phyloP scores from a whole-genome alignment of 805 yeast species.

The Metahyphopichia silvanorum region DNA sequence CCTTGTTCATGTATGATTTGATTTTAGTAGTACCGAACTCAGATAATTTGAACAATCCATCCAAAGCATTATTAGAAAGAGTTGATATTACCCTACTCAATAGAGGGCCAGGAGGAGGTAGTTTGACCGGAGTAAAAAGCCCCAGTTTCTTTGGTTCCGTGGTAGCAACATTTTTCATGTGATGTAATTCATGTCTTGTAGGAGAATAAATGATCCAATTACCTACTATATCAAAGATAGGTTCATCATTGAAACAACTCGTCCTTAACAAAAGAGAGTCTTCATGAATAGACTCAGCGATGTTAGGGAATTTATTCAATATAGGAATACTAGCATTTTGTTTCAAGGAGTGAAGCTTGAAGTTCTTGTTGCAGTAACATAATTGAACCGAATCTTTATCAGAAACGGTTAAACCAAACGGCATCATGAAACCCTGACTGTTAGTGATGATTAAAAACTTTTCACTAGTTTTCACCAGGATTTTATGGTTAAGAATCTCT shows the following conservation, averaged over 20 bases:
- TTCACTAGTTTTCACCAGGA: constrained; percentile 16
- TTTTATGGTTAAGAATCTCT: constrained; percentile 1
- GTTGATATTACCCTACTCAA: constrained; percentile 46
- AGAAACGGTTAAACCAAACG: constrained; percentile 5
- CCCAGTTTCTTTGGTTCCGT: constrained; percentile 1
- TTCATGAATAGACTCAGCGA: constrained; percentile 11
- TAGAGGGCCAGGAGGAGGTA: constrained; percentile 46
- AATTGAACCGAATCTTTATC: constrained; percentile 1
- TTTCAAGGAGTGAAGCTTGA: constrained; percentile 12
- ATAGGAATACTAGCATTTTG: constrained; percentile 21
- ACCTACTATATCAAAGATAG: constrained; percentile 49
- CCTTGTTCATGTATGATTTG: constrained; percentile 30
- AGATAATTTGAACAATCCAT: constrained; percentile 45
- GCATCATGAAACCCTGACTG: constrained; percentile 18
- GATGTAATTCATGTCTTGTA: constrained; percentile 30
- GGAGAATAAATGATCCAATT: constrained; percentile 50
- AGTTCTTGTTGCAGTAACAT: constrained; percentile 10
- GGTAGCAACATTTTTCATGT: constrained; percentile 15
- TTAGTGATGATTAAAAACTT: constrained; percentile 18
- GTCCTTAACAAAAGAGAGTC: constrained; percentile 26
- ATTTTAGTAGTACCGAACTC: constrained; percentile 47
- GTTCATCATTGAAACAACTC: constrained; percentile 27
- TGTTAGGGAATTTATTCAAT: constrained; percentile 6
- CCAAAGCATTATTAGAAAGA: constrained; percentile 52
- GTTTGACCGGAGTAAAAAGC: constrained; percentile 41